Evolutionary conservation across 768 basidiomycete species (phyloP).

Genomic region (Leccinellum luteum): DNA sequence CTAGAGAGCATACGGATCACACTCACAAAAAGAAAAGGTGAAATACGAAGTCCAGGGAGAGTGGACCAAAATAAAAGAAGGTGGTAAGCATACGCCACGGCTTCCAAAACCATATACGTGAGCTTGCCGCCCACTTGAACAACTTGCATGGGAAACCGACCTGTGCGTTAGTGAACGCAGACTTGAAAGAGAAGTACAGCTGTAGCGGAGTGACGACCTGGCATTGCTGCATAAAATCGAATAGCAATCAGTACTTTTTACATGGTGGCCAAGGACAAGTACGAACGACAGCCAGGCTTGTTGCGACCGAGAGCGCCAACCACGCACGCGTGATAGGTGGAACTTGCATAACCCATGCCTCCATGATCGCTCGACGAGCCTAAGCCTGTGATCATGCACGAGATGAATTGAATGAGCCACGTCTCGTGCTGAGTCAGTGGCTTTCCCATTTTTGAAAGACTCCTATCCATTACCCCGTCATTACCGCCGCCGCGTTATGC

Average conservation of each 20-base stretch:
- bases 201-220: slow-evolving; percentile 88
- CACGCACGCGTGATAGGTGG: slow-evolving; percentile 89
- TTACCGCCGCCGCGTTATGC: too few relatives aligned
- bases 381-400: slow-evolving; percentile 1
- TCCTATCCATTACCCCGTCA: too few relatives aligned
- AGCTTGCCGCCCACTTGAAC: slow-evolving; percentile 5
- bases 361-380: slow-evolving; percentile 46
- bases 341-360: slow-evolving; percentile 89
- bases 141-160: slow-evolving; percentile 27
- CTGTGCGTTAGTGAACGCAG: slow-evolving; percentile 79
- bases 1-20: not conserved
- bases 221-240: slow-evolving; percentile 65
- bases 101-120: slow-evolving; percentile 38
- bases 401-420: not conserved
- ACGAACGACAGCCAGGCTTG: slow-evolving; percentile 85
- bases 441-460: not conserved
- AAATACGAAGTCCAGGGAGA: slow-evolving; percentile 93
- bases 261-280: not conserved
- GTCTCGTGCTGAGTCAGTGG: slow-evolving; percentile 19
- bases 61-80: slow-evolving; percentile 94
- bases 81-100: slow-evolving; percentile 87
- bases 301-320: slow-evolving; percentile 75
- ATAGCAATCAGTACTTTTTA: slow-evolving; percentile 4
- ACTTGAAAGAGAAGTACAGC: slow-evolving; percentile 88
- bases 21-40: slow-evolving; percentile 98